Base-by-base conservation (phyloP, 148 eudicot genomes). In the Simmondsia chinensis region DNA sequence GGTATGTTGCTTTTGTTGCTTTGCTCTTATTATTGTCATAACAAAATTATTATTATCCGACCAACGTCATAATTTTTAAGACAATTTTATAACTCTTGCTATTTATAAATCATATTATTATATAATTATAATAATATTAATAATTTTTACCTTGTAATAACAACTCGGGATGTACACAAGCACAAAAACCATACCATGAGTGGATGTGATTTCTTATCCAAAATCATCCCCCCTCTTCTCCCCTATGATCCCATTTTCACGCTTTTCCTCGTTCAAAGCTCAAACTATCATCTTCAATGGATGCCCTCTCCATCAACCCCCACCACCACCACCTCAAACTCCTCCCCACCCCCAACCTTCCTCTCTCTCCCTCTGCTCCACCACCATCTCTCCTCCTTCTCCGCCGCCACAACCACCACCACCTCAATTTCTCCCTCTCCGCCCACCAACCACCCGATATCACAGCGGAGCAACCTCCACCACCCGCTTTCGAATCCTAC, bases 271-370 rank as follows among this genome's bases (percentile, higher is more conserved):
- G 23, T 17, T 3, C 16, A 1, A 28, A 5, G 5, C 20, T 8
- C 19, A 7, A 11, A 11, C 17, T 12, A 2, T 23, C 2, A 1
- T 2, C 14, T 20, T 16, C 12, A 29, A 82, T 83, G 94, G 80
- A 74, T 25, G 61, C 94, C 16, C 60, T 74, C 22, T 61, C 61
- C 41, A 46, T 64, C n/a, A 64, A 74, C 47, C 74, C 76, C 10
- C 68, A 79, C 34, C 77, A 83, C 60, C 68, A 77, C 40, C 83
- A 60, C 51, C 77, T 72, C 56, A 75, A 78, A 38, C 43, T 55
- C 64, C 21, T 47, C 39, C 50, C 37, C 64, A 22, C 50, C 39
- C 50, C 37, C 17, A 50, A 41, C 5, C 64, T 13, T 57, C 33
- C 12, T 19, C 33, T 29, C 31, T 23, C 35, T 26, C 33, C 48